These are phyloP conservation scores for Priceomyces castillae DNA, from an alignment of 805 yeast species.

Conservation along the genomic window DNA sequence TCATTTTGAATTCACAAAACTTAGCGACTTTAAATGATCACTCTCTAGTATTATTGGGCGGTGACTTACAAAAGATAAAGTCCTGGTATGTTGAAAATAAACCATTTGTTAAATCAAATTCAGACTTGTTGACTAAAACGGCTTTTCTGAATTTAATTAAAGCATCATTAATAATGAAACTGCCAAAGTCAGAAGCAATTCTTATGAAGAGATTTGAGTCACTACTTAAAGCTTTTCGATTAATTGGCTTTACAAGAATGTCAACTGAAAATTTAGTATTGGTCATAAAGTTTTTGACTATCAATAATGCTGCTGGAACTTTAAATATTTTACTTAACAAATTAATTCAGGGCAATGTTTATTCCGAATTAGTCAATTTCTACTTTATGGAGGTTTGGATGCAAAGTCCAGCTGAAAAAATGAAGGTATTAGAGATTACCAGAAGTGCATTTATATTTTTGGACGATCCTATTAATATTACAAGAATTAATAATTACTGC, in stretches of 20 bases:
- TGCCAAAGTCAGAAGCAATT: background rate
- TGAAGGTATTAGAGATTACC: constrained; percentile 20
- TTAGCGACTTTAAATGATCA: constrained; percentile 1
- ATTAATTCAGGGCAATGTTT: constrained; percentile 15
- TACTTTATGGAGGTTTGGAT: constrained; percentile 29
- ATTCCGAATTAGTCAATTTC: constrained; percentile 24
- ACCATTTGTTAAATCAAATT: background rate
- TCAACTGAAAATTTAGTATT: constrained; percentile 21
- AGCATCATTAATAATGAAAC: constrained; percentile 12
- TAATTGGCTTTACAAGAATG: constrained; percentile 16
- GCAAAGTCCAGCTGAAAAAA: constrained; percentile 16
- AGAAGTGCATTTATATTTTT: constrained; percentile 20
- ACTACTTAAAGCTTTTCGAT: constrained; percentile 23
- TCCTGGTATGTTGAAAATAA: constrained; percentile 9
- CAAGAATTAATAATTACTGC: constrained; percentile 12
- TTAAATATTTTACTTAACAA: constrained; percentile 28
- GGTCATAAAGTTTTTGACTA: constrained; percentile 26
- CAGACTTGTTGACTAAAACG: background rate
- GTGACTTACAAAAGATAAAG: constrained; percentile 15
- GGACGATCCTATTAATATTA: constrained; percentile 23
- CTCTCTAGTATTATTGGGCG: constrained; percentile 7
- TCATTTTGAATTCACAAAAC: background rate
- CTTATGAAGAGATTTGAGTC: constrained; percentile 19
- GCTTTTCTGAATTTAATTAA: constrained; percentile 13
- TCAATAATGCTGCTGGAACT: constrained; percentile 17